A percentile compares a stretch with the other conserved stretches of the same genome.
These are phyloP conservation scores for Aegilops sharonensis DNA, from an alignment of 176 grass and related monocot genomes.

Conservation along the genomic window DNA sequence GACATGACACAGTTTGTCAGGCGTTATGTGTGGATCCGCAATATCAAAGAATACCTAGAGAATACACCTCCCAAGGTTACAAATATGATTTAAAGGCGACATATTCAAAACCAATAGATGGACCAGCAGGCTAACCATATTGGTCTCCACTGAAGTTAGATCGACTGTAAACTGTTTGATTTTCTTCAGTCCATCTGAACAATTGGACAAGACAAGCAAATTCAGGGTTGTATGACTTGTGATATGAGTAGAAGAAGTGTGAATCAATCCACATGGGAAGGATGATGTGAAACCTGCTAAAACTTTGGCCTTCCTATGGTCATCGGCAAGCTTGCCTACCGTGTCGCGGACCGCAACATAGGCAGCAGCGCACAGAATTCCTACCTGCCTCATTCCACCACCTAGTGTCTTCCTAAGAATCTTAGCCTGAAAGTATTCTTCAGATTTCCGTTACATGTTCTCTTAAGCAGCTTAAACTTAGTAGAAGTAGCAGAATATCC, in stretches of 20 bases:
- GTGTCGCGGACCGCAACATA: constrained; percentile 69
- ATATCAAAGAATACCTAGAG: constrained; percentile 80
- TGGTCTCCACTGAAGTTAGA: constrained; percentile 62
- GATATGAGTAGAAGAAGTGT: too few relatives aligned
- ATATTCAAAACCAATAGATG: not conserved
- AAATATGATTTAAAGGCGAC: not conserved
- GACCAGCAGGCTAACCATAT: constrained; percentile 57
- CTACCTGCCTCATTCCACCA: constrained; percentile 98
- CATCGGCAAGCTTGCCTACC: constrained; percentile 66
- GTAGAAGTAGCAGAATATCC: not conserved
- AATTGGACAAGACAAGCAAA: not conserved
- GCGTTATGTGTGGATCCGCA: constrained; percentile 48
- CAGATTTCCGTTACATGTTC: not conserved
- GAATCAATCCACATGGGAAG: not conserved
- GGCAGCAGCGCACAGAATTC: constrained; percentile 87
- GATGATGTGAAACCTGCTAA: constrained; percentile 58
- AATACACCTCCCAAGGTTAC: not conserved
- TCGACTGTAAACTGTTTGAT: constrained; percentile 65
- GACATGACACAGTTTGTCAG: constrained; percentile 60
- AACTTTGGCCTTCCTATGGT: constrained; percentile 77
- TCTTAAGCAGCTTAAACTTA: not conserved
- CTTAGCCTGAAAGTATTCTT: constrained; percentile 50
- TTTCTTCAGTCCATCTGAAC: constrained; percentile 76
- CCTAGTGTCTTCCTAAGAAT: constrained; percentile 91
- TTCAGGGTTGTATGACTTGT: not conserved